Conservation (phyloP, 331 rosid species). For the Spiraea crenata region DNA sequence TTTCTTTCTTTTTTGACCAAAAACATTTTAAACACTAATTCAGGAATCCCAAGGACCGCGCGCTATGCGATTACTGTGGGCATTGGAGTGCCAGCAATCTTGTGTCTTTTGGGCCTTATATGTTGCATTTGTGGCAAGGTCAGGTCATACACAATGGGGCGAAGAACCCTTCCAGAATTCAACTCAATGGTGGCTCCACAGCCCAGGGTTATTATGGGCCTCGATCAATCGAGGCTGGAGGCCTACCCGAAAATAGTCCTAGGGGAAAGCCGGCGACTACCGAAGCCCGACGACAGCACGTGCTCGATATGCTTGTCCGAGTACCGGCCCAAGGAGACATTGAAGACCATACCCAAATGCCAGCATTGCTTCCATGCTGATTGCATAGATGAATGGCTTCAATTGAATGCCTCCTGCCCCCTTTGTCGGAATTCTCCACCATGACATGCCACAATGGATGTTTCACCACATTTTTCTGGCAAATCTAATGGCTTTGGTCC, state of each 20-base stretch:
- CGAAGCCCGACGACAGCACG: conserved; percentile 34
- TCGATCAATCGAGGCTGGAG: conserved; percentile 54
- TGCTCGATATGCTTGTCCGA: conserved; percentile 69
- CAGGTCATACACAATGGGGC: conserved; percentile 18
- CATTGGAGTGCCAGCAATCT: conserved; percentile 34
- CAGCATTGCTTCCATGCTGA: conserved; percentile 64
- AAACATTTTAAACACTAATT: neutral
- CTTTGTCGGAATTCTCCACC: conserved; percentile 54
- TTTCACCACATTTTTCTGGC: neutral
- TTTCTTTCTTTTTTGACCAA: no score
- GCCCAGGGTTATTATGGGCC: conserved; percentile 36
- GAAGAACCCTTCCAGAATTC: conserved; percentile 34
- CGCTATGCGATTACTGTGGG: conserved; percentile 48
- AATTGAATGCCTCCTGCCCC: conserved; percentile 57
- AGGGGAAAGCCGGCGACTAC: conserved; percentile 42
- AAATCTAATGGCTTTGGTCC: neutral
- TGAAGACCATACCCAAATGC: conserved; percentile 65
- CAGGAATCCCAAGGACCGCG: conserved; percentile 52
- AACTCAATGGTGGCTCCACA: conserved; percentile 31
- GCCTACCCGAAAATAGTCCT: conserved; percentile 57
- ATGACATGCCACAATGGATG: neutral
- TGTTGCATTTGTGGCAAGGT: conserved; percentile 32
- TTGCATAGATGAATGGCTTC: conserved; percentile 56
- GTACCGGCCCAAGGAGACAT: conserved; percentile 53
- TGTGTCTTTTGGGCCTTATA: conserved; percentile 46